A percentile compares a stretch with the other conserved stretches of the same genome.
Conservation (phyloP, 1,139 yeast species). For the Debaryomyces coudertii region DNA sequence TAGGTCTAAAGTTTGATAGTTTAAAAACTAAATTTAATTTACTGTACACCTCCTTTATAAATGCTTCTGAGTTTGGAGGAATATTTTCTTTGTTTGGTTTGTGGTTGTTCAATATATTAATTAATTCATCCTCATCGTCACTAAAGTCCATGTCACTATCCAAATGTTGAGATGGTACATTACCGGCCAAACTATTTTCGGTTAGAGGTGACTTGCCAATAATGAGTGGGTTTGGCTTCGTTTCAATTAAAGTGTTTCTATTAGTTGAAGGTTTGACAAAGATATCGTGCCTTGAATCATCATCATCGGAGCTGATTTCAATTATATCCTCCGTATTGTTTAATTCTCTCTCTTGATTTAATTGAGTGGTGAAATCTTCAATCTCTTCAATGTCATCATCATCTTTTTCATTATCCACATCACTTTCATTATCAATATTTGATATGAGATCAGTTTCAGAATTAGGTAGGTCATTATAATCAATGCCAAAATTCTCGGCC, state of each 20-base stretch:
- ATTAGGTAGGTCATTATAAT: constrained; percentile 17
- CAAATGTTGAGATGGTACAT: constrained; percentile 11
- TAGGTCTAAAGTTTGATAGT: constrained; percentile 69
- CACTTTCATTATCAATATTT: constrained; percentile 13
- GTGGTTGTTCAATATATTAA: constrained; percentile 24
- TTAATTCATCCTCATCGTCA: constrained; percentile 43
- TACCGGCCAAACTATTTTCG: constrained; percentile 4
- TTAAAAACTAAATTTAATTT: constrained; percentile 64
- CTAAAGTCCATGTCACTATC: constrained; percentile 37
- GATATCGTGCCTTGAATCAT: constrained; percentile 11
- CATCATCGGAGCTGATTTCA: constrained; percentile 39
- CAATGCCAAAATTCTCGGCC: constrained; percentile 33
- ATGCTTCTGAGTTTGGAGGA: constrained; percentile 39
- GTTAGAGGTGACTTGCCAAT: constrained; percentile 8
- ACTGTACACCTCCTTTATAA: constrained; percentile 59
- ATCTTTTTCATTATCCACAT: constrained; percentile 17
- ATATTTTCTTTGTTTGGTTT: constrained; percentile 18
- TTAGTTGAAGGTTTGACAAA: constrained; percentile 2
- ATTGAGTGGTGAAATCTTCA: constrained; percentile 41
- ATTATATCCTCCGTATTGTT: constrained; percentile 29
- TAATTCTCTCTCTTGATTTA: constrained; percentile 48
- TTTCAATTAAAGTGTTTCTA: neutral
- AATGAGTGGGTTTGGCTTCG: constrained; percentile 8
- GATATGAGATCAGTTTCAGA: constrained; percentile 15
- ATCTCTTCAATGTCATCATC: constrained; percentile 33